phyloP scores from a whole-genome alignment of 2,329 filamentous ascomycete species.

The Pestalotiopsis sp. region DNA sequence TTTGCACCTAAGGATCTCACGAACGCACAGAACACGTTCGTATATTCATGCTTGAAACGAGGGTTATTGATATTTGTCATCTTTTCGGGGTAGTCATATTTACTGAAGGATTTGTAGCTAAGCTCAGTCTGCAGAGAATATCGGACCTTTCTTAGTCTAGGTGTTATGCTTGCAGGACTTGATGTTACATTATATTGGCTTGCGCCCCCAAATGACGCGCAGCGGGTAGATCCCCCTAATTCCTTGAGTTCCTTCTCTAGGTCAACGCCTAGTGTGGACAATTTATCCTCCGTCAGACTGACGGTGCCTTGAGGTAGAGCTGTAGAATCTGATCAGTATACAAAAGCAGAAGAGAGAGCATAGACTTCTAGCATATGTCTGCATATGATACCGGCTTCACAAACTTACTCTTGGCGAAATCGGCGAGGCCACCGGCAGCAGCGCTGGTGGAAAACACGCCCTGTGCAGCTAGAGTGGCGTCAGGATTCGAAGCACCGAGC shows the following conservation, averaged over 20 bases:
- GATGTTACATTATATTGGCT: not conserved
- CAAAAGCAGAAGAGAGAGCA: not conserved
- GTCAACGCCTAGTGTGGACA: not conserved
- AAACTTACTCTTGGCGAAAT: not conserved
- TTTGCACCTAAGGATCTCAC: too few relatives aligned
- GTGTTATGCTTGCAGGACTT: not conserved
- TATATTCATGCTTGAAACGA: too few relatives aligned
- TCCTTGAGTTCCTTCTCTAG: not conserved
- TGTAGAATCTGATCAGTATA: not conserved
- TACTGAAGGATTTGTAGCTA: too few relatives aligned
- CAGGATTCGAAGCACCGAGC: not conserved
- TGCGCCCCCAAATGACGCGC: not conserved
- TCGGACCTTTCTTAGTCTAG: too few relatives aligned
- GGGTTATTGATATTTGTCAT: too few relatives aligned
- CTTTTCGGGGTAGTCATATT: too few relatives aligned
- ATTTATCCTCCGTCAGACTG: not conserved
- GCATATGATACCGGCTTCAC: not conserved
- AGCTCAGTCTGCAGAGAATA: too few relatives aligned
- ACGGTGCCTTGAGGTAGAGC: not conserved
- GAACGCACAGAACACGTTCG: too few relatives aligned
- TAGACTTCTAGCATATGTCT: not conserved
- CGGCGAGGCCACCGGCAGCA: not conserved
- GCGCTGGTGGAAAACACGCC: not conserved
- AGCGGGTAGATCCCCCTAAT: not conserved
- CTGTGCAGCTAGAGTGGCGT: not conserved